phyloP scores from a whole-genome alignment of 169 alveolate genomes.

The Sarcocystis neurona region DNA sequence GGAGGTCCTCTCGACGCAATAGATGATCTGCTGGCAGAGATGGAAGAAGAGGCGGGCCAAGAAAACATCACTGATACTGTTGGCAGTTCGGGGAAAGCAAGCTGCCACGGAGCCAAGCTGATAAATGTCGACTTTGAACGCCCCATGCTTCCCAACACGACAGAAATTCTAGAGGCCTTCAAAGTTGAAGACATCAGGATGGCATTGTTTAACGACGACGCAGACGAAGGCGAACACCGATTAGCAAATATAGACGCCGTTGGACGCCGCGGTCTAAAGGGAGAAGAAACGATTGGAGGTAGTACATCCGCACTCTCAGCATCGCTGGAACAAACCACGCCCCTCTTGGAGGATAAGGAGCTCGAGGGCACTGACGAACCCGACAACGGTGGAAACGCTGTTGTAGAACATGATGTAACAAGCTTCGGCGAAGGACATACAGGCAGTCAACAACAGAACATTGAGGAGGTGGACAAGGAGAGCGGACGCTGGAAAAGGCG shows the following conservation, averaged over 20 bases:
- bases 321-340: no score
- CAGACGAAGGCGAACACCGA: no score
- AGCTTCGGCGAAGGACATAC: background rate
- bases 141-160: background rate
- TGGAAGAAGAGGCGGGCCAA: background rate
- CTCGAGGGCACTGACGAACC: background rate
- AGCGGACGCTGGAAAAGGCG: background rate
- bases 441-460: background rate
- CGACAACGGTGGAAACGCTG: background rate
- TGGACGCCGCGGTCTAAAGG: no score
- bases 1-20: no score
- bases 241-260: no score
- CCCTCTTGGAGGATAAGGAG: background rate
- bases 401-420: background rate
- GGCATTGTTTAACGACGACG: no score
- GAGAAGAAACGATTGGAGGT: no score
- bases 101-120: background rate
- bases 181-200: no score
- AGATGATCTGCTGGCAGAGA: background rate
- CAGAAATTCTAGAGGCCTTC: background rate
- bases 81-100: no score
- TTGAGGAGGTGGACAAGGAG: background rate
- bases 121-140: background rate
- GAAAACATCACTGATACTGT: no score
- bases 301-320: no score